Evolutionary conservation across 1,284 basidiomycete species (phyloP), one percentile per base, ranked within the genome.

Genomic region (Cryptococcus sp.): DNA sequence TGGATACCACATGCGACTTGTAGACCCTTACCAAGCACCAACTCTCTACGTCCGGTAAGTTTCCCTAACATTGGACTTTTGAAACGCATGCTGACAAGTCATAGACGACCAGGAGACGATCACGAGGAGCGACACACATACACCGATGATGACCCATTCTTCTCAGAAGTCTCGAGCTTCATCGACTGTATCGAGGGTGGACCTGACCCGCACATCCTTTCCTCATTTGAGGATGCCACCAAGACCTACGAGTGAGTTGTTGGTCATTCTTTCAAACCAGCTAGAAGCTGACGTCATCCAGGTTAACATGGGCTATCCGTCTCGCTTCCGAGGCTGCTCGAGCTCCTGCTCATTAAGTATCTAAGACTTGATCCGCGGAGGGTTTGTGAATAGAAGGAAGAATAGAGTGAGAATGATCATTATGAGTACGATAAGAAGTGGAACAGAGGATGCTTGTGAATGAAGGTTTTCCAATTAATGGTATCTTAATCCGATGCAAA

Each of bases 61-160:
- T 1, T 89, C 87, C 38, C 10, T n/a, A 10, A 10, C n/a, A 10
- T 41, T n/a, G 10, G 38, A n/a, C 10, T 41, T 10, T 10, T 10
- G n/a, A 41, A 14, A n/a, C 32, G 23, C 11, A 44, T 5, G 4
- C 4, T 13, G 10, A 33, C 30, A 13, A 3, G n/a, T 30, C n/a
- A 46, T 13, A 37, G 57, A 51, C 83, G 83, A 69, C 89, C 90
- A 2, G 89, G 88, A 61, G 87, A 88, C 70, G 91, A 96, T 73
- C 80, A 84, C 62, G 90, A 93, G 71, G 87, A 90, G 69, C 81
- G 81, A 46, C 80, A 86, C 72, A 79, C 81, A 50, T 61, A 53
- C 57, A 57, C 56, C 23, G 88, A 92, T 60, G 91, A 94, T 68
- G 90, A 94, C 72, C 89, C 90, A 11, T 93, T 93, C 83, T 90